Percentiles rank a stretch among this genome's conserved stretches.
These are phyloP conservation scores for Periconia macrospinosa DNA, from an alignment of 2,329 filamentous ascomycete genomes.

Conservation along the genomic window DNA sequence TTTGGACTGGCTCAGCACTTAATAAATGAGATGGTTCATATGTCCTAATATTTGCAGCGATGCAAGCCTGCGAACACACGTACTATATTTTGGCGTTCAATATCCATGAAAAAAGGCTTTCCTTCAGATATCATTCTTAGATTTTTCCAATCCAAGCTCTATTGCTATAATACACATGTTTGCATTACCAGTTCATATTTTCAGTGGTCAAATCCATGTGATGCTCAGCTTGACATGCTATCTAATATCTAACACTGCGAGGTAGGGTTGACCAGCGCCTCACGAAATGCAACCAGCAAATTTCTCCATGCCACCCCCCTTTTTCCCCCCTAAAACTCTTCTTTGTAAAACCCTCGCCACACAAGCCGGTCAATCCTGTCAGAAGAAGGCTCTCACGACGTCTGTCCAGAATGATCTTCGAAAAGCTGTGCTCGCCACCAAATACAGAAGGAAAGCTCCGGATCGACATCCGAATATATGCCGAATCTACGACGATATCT, in stretches of 20 bases:
- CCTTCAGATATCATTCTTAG: background rate
- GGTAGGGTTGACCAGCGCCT: no score
- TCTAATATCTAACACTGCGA: no score
- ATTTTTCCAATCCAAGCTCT: background rate
- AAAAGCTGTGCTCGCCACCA: background rate
- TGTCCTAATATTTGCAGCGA: background rate
- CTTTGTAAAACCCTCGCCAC: no score
- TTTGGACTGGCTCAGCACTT: conserved; percentile 60
- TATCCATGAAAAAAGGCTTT: conserved; percentile 4
- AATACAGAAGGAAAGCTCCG: background rate
- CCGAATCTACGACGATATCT: background rate
- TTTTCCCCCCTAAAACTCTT: no score
- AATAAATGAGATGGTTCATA: background rate
- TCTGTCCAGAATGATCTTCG: background rate
- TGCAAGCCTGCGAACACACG: background rate
- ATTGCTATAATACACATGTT: background rate
- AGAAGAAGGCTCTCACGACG: background rate
- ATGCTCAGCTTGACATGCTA: no score
- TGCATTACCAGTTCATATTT: background rate
- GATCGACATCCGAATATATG: no score
- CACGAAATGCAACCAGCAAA: no score
- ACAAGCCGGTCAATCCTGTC: background rate
- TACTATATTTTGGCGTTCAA: conserved; percentile 9
- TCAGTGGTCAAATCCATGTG: no score
- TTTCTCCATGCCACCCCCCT: no score